Evolutionary conservation across 163 green algal genomes (phyloP).

Genomic region (Coccomyxa subellipsoidea): DNA sequence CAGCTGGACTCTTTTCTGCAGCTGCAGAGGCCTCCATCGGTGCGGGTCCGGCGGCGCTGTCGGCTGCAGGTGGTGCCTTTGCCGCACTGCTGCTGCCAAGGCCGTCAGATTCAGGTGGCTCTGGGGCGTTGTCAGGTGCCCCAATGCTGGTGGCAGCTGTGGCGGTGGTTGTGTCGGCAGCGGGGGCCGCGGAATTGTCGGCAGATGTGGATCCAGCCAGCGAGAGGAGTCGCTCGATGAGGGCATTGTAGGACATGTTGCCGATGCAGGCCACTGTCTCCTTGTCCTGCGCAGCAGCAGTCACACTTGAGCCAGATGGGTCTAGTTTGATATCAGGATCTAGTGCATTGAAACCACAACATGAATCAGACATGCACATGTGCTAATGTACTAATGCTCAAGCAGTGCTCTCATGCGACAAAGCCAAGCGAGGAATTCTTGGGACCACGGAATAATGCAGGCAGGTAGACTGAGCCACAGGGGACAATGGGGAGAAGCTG

Average conservation of each 20-base stretch:
- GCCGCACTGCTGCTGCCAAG: neutral
- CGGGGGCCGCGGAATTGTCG: neutral
- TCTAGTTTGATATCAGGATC: no score
- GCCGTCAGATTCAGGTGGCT: neutral
- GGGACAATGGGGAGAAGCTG: neutral
- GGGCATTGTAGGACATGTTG: constrained; percentile 78
- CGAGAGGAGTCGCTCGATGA: constrained; percentile 42
- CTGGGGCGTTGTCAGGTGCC: neutral
- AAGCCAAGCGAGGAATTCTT: no score
- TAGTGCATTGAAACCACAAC: no score
- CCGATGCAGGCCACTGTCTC: constrained; percentile 49
- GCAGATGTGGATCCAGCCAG: neutral
- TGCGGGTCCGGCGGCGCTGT: no score
- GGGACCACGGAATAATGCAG: no score
- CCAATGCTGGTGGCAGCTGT: no score
- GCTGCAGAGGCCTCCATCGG: no score
- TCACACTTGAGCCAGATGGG: no score
- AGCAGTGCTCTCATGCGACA: no score
- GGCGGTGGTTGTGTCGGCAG: neutral
- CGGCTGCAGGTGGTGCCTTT: no score
- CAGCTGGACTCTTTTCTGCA: neutral
- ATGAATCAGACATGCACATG: no score
- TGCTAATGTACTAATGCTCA: no score
- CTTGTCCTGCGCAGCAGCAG: constrained; percentile 46
- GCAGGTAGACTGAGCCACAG: neutral